Conservation (phyloP, 495 filamentous ascomycete genomes). For the Rostrohypoxylon terebratum region DNA sequence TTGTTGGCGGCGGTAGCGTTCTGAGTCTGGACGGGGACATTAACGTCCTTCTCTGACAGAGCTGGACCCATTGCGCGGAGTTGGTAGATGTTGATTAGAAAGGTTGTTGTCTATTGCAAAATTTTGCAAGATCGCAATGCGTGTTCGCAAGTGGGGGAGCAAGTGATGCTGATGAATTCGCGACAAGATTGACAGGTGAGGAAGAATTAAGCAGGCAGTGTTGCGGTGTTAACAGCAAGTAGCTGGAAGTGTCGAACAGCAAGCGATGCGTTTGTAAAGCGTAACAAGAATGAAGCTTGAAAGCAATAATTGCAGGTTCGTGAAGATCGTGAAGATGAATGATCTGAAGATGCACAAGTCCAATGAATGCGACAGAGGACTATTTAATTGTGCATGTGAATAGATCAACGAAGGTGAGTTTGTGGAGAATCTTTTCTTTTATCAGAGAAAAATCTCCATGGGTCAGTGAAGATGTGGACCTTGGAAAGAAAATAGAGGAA, state of each 20-base stretch:
- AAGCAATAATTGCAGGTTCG: slow-evolving; percentile 6
- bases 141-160: neutral
- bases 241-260: neutral
- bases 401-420: neutral
- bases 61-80: slow-evolving; percentile 49
- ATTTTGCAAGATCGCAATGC: slow-evolving; percentile 5
- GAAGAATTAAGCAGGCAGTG: neutral
- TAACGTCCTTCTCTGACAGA: slow-evolving; percentile 70
- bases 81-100: neutral
- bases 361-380: slow-evolving; percentile 21
- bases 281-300: slow-evolving; percentile 9
- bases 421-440: slow-evolving; percentile 9
- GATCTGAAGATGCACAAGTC: slow-evolving; percentile 27
- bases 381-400: slow-evolving; percentile 35
- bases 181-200: neutral
- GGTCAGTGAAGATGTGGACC: slow-evolving; percentile 12
- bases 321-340: slow-evolving; percentile 4
- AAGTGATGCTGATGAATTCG: neutral
- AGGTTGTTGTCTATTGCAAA: slow-evolving; percentile 5
- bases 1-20: slow-evolving; percentile 42
- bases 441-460: neutral
- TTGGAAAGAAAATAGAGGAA: slow-evolving; percentile 26
- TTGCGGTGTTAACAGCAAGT: neutral
- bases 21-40: slow-evolving; percentile 57
- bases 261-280: neutral